Percentiles rank a stretch among this genome's conserved stretches.
phyloP scores from a whole-genome alignment of 2,329 filamentous ascomycete genomes.

The Nothopassalora personata region DNA sequence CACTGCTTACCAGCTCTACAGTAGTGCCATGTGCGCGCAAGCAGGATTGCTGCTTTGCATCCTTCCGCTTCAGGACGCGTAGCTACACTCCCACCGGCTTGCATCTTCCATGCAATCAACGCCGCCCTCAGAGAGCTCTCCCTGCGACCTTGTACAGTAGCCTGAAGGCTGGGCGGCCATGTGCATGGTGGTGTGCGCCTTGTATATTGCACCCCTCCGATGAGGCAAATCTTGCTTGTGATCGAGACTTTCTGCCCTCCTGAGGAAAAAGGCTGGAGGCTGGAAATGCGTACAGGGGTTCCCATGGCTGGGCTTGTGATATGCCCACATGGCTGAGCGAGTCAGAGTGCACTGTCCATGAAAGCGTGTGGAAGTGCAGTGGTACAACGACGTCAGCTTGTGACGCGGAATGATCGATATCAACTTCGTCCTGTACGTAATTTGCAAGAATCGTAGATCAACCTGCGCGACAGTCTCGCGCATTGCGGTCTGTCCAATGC shows the following conservation, averaged over 20 bases:
- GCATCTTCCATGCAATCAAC: not conserved
- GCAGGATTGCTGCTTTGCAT: not conserved
- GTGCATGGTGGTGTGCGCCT: constrained; percentile 2
- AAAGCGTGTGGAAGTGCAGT: not conserved
- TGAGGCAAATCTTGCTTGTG: not conserved
- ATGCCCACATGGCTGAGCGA: constrained; percentile 1
- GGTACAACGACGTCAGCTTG: constrained; percentile 4
- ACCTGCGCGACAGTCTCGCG: not conserved
- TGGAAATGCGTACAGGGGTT: not conserved
- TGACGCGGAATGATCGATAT: not conserved
- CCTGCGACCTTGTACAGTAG: not conserved
- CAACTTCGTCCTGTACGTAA: not conserved
- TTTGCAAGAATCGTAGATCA: not conserved
- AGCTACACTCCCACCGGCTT: not conserved
- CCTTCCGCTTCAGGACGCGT: not conserved
- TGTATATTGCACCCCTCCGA: not conserved
- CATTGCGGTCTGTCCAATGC: not conserved
- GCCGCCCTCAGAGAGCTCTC: not conserved
- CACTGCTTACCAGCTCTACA: not conserved
- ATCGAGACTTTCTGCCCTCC: not conserved
- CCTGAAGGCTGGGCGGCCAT: constrained; percentile 1
- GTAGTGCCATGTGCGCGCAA: constrained; percentile 4
- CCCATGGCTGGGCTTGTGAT: constrained; percentile 7
- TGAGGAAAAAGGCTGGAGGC: not conserved
- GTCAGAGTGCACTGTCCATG: not conserved